These are phyloP conservation scores for Lachnellula subtilissima DNA, from an alignment of 2,329 filamentous ascomycete genomes.

Conservation along the genomic window DNA sequence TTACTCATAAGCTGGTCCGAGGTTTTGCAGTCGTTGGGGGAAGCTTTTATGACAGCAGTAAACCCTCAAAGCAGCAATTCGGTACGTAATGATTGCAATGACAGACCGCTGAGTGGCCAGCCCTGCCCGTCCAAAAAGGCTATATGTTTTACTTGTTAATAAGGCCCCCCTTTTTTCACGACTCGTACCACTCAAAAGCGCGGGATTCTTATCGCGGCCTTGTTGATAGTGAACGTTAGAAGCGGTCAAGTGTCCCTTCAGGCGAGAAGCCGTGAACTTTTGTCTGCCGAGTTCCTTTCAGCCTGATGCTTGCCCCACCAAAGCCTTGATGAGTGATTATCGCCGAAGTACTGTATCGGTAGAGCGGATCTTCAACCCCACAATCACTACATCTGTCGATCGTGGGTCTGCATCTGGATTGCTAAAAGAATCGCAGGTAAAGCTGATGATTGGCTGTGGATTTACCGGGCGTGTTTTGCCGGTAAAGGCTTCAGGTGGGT, in stretches of 20 bases:
- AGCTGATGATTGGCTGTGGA: slow-evolving; percentile 7
- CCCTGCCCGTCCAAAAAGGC: neutral
- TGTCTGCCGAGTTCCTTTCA: neutral
- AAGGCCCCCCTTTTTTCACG: neutral
- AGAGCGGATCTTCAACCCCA: slow-evolving; percentile 17
- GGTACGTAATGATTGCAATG: slow-evolving; percentile 24
- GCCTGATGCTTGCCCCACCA: neutral
- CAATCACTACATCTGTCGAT: slow-evolving; percentile 12
- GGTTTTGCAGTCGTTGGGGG: slow-evolving; percentile 1
- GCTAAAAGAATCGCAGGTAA: slow-evolving; percentile 18
- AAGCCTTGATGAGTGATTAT: neutral
- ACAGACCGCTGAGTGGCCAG: slow-evolving; percentile 6
- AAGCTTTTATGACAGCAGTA: slow-evolving; percentile 26
- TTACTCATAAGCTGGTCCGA: neutral
- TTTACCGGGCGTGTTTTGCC: slow-evolving; percentile 3
- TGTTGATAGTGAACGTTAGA: neutral
- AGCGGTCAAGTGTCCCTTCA: neutral
- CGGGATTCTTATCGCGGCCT: slow-evolving; percentile 4
- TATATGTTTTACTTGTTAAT: slow-evolving; percentile 1
- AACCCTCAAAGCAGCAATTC: slow-evolving; percentile 18
- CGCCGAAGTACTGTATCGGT: neutral
- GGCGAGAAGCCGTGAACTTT: neutral
- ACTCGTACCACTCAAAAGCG: slow-evolving; percentile 2
- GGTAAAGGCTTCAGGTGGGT: slow-evolving; percentile 5
- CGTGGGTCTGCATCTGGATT: slow-evolving; percentile 13